Evolutionary conservation across 805 yeast species (phyloP).

Genomic region (Candida oleophila): DNA sequence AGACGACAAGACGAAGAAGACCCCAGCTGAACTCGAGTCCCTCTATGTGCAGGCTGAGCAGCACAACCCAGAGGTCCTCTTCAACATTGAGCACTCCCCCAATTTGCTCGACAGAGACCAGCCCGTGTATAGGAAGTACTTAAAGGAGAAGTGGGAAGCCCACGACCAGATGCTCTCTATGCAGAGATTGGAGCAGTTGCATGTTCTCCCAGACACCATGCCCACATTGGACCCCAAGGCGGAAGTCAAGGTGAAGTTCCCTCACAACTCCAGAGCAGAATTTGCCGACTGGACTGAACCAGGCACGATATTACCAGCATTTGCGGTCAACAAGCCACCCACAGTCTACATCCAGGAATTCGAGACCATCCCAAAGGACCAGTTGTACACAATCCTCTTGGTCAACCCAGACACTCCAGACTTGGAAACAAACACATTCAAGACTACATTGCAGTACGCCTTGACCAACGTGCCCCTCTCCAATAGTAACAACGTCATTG

Average conservation of each 20-base stretch:
- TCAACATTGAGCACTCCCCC: constrained; percentile 50
- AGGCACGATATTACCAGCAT: constrained; percentile 71
- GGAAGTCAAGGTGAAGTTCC: constrained; percentile 72
- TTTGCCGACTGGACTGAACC: constrained; percentile 75
- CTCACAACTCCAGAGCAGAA: constrained; percentile 54
- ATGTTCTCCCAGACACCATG: constrained; percentile 89
- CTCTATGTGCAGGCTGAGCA: constrained; percentile 62
- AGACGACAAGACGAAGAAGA: constrained; percentile 23
- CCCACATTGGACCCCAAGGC: constrained; percentile 84
- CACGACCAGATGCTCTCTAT: constrained; percentile 73
- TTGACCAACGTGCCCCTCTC: constrained; percentile 63
- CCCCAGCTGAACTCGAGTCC: constrained; percentile 17
- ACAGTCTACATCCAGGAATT: constrained; percentile 73
- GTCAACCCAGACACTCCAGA: constrained; percentile 95
- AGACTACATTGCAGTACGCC: constrained; percentile 76
- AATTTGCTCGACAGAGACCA: constrained; percentile 60
- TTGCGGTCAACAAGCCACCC: constrained; percentile 76
- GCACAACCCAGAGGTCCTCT: constrained; percentile 81
- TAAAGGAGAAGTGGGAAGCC: constrained; percentile 69
- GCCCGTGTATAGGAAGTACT: constrained; percentile 77
- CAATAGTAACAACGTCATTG: constrained; percentile 57
- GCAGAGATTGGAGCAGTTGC: constrained; percentile 87
- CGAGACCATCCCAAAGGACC: constrained; percentile 44
- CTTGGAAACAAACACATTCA: constrained; percentile 61
- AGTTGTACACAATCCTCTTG: constrained; percentile 71